Base-by-base conservation (phyloP, 352 stramenopile genomes). In the Achlya hypogyna region DNA sequence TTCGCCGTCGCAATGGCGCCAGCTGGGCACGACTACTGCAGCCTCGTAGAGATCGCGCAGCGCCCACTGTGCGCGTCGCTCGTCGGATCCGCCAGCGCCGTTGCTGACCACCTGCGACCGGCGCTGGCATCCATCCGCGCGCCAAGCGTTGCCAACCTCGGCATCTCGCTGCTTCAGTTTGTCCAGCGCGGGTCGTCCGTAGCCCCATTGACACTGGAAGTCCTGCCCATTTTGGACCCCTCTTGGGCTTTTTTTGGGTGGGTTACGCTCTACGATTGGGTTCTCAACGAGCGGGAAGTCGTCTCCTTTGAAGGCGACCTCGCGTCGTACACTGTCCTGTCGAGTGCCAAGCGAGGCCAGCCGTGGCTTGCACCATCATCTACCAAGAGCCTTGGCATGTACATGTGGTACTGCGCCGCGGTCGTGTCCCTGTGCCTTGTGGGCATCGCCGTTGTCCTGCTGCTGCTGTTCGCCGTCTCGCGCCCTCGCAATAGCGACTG, bases 331-430 rank as follows among this genome's bases (percentile, higher is more conserved):
- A 54, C 49, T 34, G 49, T 54, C 49, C 6, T 54, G 49, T 54
- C 49, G 16, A 16, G 16, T 16, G 49, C 49, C 16, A 54, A 8
- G 29, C 23, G 8, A 6, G 23, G 23, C 23, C 6, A 16, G 6
- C 6, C 49, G 29, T 14, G 6, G 6, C 49, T 16, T 14, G 34
- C 34, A 42, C 34, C 34, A 14, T 14, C 34, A 6, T 6, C 34
- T 14, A 54, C 49, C 6, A 6, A 16, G 29, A 54, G 49, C 49
- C 29, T 54, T 12, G 49, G 49, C 23, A 54, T 54, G 49, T 54
- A 54, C 29, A 54, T 54, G 49, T 54, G 49, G 49, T 54, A 54
- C 29, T 54, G 49, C 16, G 49, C 49, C 16, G 49, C 16, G 23
- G 16, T 54, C 14, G 49, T 34, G 23, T 54, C 49, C 6, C 6